Evolutionary conservation across 129 eudicot genomes (phyloP).

Genomic region (Arctium minus): DNA sequence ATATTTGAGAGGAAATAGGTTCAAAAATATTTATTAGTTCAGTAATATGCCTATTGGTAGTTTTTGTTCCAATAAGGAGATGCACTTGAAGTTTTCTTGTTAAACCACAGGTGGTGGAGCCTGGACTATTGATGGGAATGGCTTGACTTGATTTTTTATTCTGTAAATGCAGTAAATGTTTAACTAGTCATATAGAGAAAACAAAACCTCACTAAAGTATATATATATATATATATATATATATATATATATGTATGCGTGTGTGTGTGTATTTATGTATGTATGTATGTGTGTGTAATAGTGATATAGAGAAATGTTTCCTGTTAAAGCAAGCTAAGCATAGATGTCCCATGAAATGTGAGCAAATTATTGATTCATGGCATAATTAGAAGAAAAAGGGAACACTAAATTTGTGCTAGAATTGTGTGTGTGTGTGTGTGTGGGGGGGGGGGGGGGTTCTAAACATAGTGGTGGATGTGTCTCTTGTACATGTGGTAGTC

Average conservation of each 20-base stretch:
- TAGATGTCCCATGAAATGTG: not conserved
- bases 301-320: constrained; percentile 1
- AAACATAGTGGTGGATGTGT: not conserved
- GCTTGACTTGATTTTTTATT: not conserved
- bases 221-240: too few relatives aligned
- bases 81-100: not conserved
- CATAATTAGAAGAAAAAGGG: not conserved
- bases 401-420: not conserved
- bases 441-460: not conserved
- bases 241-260: too few relatives aligned
- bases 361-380: constrained; percentile 7
- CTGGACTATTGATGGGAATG: not conserved
- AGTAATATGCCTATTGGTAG: not conserved
- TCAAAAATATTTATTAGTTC: not conserved
- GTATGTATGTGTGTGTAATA: not conserved
- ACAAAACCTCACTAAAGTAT: not conserved
- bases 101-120: not conserved
- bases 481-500: not conserved
- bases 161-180: not conserved
- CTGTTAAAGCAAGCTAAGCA: not conserved
- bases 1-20: not conserved
- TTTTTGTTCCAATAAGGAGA: not conserved
- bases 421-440: too few relatives aligned
- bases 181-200: not conserved
- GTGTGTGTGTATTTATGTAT: too few relatives aligned